Base-by-base conservation (phyloP, 176 grass and related monocot species). In the Saccharum officinarum region DNA sequence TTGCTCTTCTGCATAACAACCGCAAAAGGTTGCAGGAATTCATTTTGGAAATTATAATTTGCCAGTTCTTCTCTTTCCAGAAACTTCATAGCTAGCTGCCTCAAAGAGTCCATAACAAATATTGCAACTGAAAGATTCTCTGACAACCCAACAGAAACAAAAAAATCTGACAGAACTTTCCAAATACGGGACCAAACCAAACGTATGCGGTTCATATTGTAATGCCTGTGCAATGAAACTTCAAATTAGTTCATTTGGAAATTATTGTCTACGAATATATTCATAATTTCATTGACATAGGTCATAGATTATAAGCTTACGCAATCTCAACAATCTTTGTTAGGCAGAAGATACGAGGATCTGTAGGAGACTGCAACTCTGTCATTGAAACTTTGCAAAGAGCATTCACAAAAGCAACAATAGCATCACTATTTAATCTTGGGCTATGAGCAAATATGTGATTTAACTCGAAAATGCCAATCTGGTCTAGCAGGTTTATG, bases 281-380 rank as follows among this genome's bases (percentile, higher is more conserved):
- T 84, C 66, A 73, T 85, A 70, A 40, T 17, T 90, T 52, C 49
- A 28, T 64, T 82, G 59, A 12, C 11, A 42, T 76, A 68, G 55
- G 84, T 46, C 61, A 87, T 83, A 67, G 73, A 26, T 85, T 28
- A 82, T 90, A 47, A 75, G 78, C 97, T 95, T 96, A 99, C 93
- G 97, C 97, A 72, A 99, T 99, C 91, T 99, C 97, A 31, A 96
- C 97, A 71, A 99, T 96, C 92, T 99, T 99, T 69, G 97, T 99
- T 71, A 99, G 86, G 61, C 97, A 94, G 90, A 99, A 99, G 80
- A 99, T 93, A 25, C 93, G 93, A 54, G 97, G 97, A 89, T 99
- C 93, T 73, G 91, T 91, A 70, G 97, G 93, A 86, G 97, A 96
- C 17, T 96, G 97, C 76, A 99, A 85, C 78, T 99, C 97, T 6